These are phyloP conservation scores for Debaryomycetaceae sp. DNA, from an alignment of 1,139 yeast genomes.

Conservation along the genomic window DNA sequence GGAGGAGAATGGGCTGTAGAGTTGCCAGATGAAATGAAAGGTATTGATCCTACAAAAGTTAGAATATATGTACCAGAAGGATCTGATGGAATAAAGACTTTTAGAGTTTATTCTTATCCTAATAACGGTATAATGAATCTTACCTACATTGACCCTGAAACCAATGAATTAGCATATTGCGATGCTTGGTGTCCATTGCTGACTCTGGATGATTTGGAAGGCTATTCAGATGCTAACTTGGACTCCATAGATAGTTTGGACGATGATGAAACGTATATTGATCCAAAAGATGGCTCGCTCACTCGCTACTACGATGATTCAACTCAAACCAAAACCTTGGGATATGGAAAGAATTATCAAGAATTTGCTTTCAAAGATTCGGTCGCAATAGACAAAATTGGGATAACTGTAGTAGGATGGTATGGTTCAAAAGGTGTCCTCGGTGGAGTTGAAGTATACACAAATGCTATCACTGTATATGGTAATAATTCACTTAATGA, in stretches of 20 bases:
- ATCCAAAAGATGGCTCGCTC: constrained; percentile 33
- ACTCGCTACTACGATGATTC: constrained; percentile 38
- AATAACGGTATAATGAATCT: constrained; percentile 88
- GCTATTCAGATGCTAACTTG: constrained; percentile 20
- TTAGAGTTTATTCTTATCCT: constrained; percentile 76
- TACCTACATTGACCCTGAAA: constrained; percentile 73
- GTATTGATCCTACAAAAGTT: constrained; percentile 67
- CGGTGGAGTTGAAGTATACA: constrained; percentile 71
- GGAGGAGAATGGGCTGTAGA: constrained; percentile 70
- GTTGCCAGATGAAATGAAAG: constrained; percentile 51
- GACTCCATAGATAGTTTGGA: constrained; percentile 19
- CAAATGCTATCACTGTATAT: constrained; percentile 55
- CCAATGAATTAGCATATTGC: constrained; percentile 57
- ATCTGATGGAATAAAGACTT: constrained; percentile 56
- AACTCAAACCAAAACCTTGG: constrained; percentile 41
- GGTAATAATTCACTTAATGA: constrained; percentile 75
- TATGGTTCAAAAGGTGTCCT: constrained; percentile 70
- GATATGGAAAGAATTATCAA: constrained; percentile 55
- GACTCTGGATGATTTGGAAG: constrained; percentile 26
- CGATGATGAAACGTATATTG: constrained; percentile 9
- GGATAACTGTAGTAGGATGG: constrained; percentile 65
- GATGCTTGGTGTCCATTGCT: constrained; percentile 85
- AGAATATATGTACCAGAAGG: constrained; percentile 63
- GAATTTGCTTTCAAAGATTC: constrained; percentile 80
- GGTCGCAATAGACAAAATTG: constrained; percentile 58